Conservation (phyloP, 768 basidiomycete genomes). For the Mycena capillaripes region DNA sequence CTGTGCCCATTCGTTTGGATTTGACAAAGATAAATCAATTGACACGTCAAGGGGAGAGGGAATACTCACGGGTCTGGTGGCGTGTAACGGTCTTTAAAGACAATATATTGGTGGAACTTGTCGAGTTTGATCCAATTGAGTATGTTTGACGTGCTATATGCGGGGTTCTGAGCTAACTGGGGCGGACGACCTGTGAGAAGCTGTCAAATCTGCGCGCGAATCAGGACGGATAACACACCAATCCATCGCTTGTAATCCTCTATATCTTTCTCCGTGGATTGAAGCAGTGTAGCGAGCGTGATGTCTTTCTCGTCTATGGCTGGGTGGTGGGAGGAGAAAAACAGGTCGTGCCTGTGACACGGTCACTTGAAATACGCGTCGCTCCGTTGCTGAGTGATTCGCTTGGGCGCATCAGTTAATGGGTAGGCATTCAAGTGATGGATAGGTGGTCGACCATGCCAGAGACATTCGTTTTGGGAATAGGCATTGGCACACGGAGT, state of each 20-base stretch:
- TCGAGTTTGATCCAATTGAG: neutral
- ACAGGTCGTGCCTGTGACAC: no score
- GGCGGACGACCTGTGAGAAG: slow-evolving; percentile 3
- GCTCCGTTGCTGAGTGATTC: no score
- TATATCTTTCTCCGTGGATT: neutral
- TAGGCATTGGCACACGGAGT: no score
- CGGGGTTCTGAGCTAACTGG: neutral
- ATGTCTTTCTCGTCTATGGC: no score
- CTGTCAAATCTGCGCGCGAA: neutral
- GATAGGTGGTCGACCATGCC: no score
- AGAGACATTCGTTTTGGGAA: no score
- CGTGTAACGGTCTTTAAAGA: neutral
- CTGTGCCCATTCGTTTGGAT: neutral
- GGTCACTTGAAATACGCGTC: no score
- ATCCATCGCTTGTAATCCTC: slow-evolving; percentile 9
- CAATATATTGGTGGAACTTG: slow-evolving; percentile 2
- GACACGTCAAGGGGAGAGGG: neutral
- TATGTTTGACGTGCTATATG: neutral
- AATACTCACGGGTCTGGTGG: neutral
- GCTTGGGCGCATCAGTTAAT: no score
- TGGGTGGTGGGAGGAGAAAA: no score
- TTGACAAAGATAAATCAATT: neutral
- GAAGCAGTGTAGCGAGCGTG: no score
- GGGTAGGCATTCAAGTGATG: no score
- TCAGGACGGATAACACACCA: neutral